phyloP scores from a whole-genome alignment of 352 stramenopile genomes.

The Phytopythium ostracodes region DNA sequence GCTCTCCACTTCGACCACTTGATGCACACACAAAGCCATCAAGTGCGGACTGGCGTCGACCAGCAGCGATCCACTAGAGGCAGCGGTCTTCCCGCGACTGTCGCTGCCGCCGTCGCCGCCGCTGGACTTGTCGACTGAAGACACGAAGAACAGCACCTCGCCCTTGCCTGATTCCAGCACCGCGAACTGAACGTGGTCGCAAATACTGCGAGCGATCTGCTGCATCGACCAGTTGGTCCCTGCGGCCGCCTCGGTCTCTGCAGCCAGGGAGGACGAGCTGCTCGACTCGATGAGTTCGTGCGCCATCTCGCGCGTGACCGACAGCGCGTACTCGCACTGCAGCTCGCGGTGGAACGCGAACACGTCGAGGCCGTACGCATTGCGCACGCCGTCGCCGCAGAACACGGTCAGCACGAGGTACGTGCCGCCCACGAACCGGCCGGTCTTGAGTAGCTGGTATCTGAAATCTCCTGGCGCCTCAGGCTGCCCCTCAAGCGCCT shows the following conservation, averaged over 20 bases:
- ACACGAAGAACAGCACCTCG: slow-evolving; percentile 50
- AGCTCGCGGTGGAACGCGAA: slow-evolving; percentile 43
- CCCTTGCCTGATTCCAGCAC: slow-evolving; percentile 26
- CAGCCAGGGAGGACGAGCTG: slow-evolving; percentile 47
- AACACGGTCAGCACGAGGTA: slow-evolving; percentile 71
- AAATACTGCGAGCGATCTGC: slow-evolving; percentile 56
- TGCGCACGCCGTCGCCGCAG: slow-evolving; percentile 54
- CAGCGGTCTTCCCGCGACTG: background rate
- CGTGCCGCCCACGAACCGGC: slow-evolving; percentile 55
- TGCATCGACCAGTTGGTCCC: slow-evolving; percentile 74
- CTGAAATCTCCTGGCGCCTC: slow-evolving; percentile 24
- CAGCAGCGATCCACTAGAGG: slow-evolving; percentile 12
- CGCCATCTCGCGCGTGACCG: slow-evolving; percentile 57
- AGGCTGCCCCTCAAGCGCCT: slow-evolving; percentile 14
- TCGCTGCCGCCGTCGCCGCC: background rate
- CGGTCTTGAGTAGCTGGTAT: slow-evolving; percentile 63
- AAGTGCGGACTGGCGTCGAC: slow-evolving; percentile 18
- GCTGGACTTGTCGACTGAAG: slow-evolving; percentile 15
- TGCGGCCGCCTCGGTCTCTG: slow-evolving; percentile 51
- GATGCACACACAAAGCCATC: slow-evolving; percentile 40
- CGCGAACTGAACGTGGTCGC: slow-evolving; percentile 53
- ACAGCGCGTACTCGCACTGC: slow-evolving; percentile 44
- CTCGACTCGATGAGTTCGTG: slow-evolving; percentile 53
- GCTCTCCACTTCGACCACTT: slow-evolving; percentile 20
- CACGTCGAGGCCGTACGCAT: slow-evolving; percentile 72